A percentile compares a stretch with the other conserved stretches of the same genome.
Conservation (phyloP, 495 filamentous ascomycete genomes). For the Lasiosphaeriaceae sp. region DNA sequence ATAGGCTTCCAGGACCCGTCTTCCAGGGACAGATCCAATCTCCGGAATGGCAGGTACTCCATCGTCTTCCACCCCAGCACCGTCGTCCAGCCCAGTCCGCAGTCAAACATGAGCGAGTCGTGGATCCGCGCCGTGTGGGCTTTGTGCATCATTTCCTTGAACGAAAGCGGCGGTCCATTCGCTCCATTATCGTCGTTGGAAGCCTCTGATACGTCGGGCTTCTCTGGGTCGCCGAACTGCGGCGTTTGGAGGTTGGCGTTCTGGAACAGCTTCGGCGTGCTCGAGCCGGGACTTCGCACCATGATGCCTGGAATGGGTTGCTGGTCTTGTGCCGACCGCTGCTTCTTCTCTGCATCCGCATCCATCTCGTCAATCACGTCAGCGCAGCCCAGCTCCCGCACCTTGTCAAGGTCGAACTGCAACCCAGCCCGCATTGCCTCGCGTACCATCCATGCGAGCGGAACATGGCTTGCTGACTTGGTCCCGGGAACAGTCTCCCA, state of each 20-base stretch:
- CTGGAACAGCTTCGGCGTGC: slow-evolving; percentile 20
- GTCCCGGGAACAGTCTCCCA: slow-evolving; percentile 62
- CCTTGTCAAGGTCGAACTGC: slow-evolving; percentile 63
- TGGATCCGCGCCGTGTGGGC: slow-evolving; percentile 64
- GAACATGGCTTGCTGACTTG: slow-evolving; percentile 65
- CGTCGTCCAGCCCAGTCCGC: slow-evolving; percentile 53
- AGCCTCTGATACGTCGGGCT: slow-evolving; percentile 6
- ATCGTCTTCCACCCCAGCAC: slow-evolving; percentile 77
- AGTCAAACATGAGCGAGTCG: slow-evolving; percentile 67
- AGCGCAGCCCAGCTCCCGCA: slow-evolving; percentile 58
- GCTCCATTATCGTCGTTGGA: slow-evolving; percentile 1
- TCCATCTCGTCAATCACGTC: slow-evolving; percentile 28
- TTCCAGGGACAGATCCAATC: slow-evolving; percentile 65
- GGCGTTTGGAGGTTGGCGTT: slow-evolving; percentile 1
- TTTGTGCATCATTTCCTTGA: slow-evolving; percentile 52
- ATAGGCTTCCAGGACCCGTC: slow-evolving; percentile 82
- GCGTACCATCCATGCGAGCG: slow-evolving; percentile 80
- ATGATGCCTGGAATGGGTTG: slow-evolving; percentile 32
- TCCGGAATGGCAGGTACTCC: slow-evolving; percentile 77
- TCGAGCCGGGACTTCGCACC: slow-evolving; percentile 29
- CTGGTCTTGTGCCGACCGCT: not conserved
- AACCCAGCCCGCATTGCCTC: slow-evolving; percentile 74
- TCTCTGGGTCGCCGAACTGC: not conserved
- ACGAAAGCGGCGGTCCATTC: slow-evolving; percentile 30
- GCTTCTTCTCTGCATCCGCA: not conserved